phyloP scores from a whole-genome alignment of 2,329 filamentous ascomycete genomes.

The Fusarium musae region DNA sequence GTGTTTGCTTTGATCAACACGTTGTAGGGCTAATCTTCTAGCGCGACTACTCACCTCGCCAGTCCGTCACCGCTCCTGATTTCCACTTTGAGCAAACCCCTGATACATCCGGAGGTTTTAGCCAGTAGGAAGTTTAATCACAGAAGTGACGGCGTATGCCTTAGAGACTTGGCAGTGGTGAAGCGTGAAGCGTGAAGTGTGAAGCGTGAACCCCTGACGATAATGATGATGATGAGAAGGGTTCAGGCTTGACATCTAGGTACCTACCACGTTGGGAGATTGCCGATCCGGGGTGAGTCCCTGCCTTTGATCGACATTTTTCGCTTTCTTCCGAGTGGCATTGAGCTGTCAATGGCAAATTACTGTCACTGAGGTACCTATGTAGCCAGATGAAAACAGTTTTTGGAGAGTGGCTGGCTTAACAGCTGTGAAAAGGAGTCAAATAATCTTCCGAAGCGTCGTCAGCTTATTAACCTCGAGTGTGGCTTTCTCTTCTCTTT shows the following conservation, averaged over 20 bases:
- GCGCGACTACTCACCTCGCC: neutral
- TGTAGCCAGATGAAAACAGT: neutral
- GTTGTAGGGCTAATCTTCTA: constrained; percentile 28
- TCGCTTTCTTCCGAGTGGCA: constrained; percentile 31
- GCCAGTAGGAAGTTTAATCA: neutral
- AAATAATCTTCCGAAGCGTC: neutral
- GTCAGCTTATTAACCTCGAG: neutral
- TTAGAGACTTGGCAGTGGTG: too few species aligned
- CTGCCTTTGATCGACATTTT: constrained; percentile 15
- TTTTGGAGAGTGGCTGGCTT: neutral
- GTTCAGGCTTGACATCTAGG: neutral
- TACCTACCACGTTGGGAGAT: constrained; percentile 20
- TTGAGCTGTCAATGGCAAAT: constrained; percentile 7
- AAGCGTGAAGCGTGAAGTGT: too few species aligned
- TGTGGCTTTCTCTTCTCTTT: neutral
- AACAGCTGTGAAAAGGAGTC: constrained; percentile 1
- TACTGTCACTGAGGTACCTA: neutral
- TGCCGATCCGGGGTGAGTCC: constrained; percentile 35
- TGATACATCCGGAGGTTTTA: constrained; percentile 5
- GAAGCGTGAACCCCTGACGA: neutral
- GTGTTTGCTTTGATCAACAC: neutral
- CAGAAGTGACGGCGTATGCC: too few species aligned
- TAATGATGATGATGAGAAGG: neutral
- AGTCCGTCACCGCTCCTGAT: constrained; percentile 1
- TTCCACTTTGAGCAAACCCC: constrained; percentile 18